phyloP scores from a whole-genome alignment of 345 rosid species.

The Acer saccharum region DNA sequence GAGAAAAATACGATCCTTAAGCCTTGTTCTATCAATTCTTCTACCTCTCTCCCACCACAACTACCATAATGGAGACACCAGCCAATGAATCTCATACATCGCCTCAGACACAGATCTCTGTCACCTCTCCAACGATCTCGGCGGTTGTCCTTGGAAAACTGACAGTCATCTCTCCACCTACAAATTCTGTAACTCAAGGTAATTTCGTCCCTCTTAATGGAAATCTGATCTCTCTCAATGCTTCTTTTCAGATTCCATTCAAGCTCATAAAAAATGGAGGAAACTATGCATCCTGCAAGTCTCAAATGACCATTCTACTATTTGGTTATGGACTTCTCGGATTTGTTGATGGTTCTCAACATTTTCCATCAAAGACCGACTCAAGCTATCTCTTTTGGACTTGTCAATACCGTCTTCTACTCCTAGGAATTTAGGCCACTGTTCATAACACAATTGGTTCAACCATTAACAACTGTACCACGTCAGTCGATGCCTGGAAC shows the following conservation, averaged over 20 bases:
- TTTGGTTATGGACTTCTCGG: constrained; percentile 7
- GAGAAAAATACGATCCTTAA: background rate
- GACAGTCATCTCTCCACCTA: background rate
- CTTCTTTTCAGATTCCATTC: background rate
- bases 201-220: background rate
- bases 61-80: background rate
- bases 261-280: background rate
- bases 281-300: too few relatives aligned
- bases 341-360: background rate
- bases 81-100: background rate
- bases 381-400: background rate
- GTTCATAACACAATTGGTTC: background rate
- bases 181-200: background rate
- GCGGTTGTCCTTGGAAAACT: too few relatives aligned
- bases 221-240: constrained; percentile 14
- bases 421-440: background rate
- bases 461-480: constrained; percentile 5
- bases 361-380: background rate
- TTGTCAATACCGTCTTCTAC: background rate
- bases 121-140: background rate
- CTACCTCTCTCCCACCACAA: background rate
- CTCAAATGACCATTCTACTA: background rate
- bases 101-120: too few relatives aligned
- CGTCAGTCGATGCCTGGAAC: background rate
- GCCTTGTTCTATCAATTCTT: too few relatives aligned